Percentiles rank a stretch among this genome's conserved stretches.
Evolutionary conservation across 306 rosid species (phyloP).

Genomic region (Malus sylvestris): DNA sequence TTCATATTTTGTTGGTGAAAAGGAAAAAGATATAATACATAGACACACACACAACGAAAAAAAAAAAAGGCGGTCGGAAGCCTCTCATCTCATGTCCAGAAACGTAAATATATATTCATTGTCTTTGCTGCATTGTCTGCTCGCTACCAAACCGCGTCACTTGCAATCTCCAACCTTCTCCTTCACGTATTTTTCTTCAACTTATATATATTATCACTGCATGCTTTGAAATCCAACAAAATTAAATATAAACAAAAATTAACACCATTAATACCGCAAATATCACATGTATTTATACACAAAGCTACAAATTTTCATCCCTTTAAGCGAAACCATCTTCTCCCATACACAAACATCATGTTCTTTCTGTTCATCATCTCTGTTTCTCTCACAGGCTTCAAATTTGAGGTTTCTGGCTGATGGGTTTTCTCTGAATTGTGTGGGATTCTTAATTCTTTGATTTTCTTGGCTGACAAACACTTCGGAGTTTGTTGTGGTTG

Average conservation of each 20-base stretch:
- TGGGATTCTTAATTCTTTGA: constrained; percentile 22
- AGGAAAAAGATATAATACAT: neutral
- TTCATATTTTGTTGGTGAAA: neutral
- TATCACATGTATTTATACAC: neutral
- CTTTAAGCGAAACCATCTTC: constrained; percentile 6
- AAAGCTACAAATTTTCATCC: constrained; percentile 6
- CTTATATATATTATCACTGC: constrained; percentile 18
- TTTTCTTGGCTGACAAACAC: constrained; percentile 12
- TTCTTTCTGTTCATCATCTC: constrained; percentile 15
- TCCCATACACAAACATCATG: constrained; percentile 3
- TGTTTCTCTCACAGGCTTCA: constrained; percentile 26
- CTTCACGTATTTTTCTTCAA: constrained; percentile 14
- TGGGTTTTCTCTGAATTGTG: constrained; percentile 29
- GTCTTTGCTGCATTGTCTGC: constrained; percentile 19
- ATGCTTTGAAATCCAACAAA: constrained; percentile 36
- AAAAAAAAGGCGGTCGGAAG: too few relatives aligned
- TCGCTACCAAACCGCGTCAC: constrained; percentile 4
- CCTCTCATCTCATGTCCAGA: constrained; percentile 7
- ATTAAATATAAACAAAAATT: neutral
- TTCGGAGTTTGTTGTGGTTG: neutral
- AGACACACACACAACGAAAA: too few relatives aligned
- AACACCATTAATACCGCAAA: neutral
- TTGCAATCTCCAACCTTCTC: neutral
- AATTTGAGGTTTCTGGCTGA: constrained; percentile 30
- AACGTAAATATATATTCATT: neutral